Percentiles rank a stretch among this genome's conserved stretches.
These are phyloP conservation scores for Alternaria sp. DNA, from an alignment of 2,329 filamentous ascomycete species.

Conservation along the genomic window DNA sequence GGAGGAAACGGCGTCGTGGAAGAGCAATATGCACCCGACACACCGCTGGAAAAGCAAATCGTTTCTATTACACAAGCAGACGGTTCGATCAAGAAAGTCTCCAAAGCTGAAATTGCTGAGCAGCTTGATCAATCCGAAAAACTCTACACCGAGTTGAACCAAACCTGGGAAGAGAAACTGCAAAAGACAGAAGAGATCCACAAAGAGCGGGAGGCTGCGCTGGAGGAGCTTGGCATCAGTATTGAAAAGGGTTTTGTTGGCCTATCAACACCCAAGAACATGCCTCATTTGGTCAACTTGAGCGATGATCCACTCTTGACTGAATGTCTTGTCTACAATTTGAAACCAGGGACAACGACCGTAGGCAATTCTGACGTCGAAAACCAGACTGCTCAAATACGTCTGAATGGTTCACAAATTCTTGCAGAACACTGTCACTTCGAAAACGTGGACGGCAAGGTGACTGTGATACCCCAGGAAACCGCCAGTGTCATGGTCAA, in stretches of 20 bases:
- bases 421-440: constrained; percentile 92
- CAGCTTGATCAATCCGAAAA: constrained; percentile 97
- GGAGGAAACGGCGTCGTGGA: constrained; percentile 59
- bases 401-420: constrained; percentile 92
- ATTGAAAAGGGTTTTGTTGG: constrained; percentile 99
- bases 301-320: constrained; percentile 83
- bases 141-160: constrained; percentile 91
- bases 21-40: constrained; percentile 89
- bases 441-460: constrained; percentile 89
- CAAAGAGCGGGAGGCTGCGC: constrained; percentile 91
- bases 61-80: constrained; percentile 90
- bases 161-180: constrained; percentile 98
- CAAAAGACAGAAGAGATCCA: constrained; percentile 96
- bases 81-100: constrained; percentile 90
- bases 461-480: constrained; percentile 88
- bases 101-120: constrained; percentile 97
- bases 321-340: constrained; percentile 96
- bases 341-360: constrained; percentile 92
- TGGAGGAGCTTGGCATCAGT: constrained; percentile 97
- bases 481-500: constrained; percentile 99
- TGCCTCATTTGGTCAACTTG: constrained; percentile 97
- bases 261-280: constrained; percentile 95
- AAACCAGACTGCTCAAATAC: constrained; percentile 79
- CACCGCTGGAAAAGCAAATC: constrained; percentile 92
- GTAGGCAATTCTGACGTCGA: constrained; percentile 94